phyloP scores from a whole-genome alignment of 2,329 filamentous ascomycete species.

The Dothiorella sarmentorum region DNA sequence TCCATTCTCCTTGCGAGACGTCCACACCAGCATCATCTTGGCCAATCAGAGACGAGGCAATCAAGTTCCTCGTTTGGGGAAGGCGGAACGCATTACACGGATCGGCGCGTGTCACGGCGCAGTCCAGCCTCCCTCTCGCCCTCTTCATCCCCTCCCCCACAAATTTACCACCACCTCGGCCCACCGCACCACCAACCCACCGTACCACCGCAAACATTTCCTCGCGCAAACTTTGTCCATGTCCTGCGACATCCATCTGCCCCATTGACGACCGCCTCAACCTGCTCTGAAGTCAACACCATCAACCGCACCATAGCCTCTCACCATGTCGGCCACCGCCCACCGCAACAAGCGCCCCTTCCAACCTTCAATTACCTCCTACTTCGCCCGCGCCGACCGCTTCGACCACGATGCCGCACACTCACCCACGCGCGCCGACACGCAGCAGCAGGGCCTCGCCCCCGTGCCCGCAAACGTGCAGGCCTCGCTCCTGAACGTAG shows the following conservation, averaged over 20 bases:
- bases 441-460: slow-evolving; percentile 18
- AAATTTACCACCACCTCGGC: not conserved
- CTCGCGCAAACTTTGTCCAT: not conserved
- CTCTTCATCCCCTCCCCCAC: not conserved
- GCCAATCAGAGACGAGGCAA: not conserved
- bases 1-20: not conserved
- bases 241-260: not conserved
- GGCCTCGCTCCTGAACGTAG: slow-evolving; percentile 81
- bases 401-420: slow-evolving; percentile 15
- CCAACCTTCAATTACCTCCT: slow-evolving; percentile 46
- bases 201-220: not conserved
- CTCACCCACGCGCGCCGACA: not conserved
- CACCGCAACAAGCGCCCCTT: slow-evolving; percentile 43
- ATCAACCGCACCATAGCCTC: not conserved
- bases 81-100: not conserved
- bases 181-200: too few species aligned
- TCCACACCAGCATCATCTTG: not conserved
- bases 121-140: not conserved
- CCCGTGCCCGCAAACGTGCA: slow-evolving; percentile 65
- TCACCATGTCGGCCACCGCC: slow-evolving; percentile 20
- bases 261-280: not conserved
- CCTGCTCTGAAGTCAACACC: not conserved
- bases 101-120: not conserved
- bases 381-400: slow-evolving; percentile 35
- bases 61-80: not conserved